Evolutionary conservation across 2,329 filamentous ascomycete genomes (phyloP), one percentile per base, ranked within the genome.

Genomic region (Pseudogymnoascus sp.): DNA sequence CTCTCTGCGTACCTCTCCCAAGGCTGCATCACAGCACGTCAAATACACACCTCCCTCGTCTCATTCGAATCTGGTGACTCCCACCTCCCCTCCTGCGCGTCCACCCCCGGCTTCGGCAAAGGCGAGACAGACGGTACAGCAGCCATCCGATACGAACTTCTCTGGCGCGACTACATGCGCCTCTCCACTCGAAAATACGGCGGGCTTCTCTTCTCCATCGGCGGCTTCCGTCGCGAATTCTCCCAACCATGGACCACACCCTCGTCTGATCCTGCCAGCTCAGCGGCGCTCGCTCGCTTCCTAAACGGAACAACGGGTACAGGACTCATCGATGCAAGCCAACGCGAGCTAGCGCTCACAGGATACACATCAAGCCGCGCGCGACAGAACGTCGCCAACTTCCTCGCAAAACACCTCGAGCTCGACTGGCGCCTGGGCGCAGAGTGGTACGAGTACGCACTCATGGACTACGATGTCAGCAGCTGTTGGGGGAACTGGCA

Each of bases 401-500:
- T 90, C 70, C 75, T 92, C 1, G 74, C 87, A 0, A 90, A 90
- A 66, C 87, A 90, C 63, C 76, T 92, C 2, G 79, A 80, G 1
- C 84, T 93, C 20, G 89, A 93, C 72, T 94, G 90, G 90, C 82
- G 88, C 0, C 79, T 89, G 12, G 90, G 89, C 0, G 90, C 89
- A 0, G 89, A 92, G 70, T 93, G 88, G 87, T 93, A 92, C 69
- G 89, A 93, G 70, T 83, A 81, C 69, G 76, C 88, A 69, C 78
- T 92, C 2, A 77, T 87, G 30, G 90, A 94, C 70, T 91, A 92
- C 70, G 89, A 93, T 66, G 80, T 88, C 0, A 84, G 82, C 12
- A 87, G 81, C 62, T 92, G 92, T 66, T 93, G 88, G 88, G 85
- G 85, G 8, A 91, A 91, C 68, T 92, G 89, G 89, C 88, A 91